Evolutionary conservation across 75 land plant species (phyloP), one percentile per base, ranked within the genome.

Genomic region (Sequoiadendron giganteum): DNA sequence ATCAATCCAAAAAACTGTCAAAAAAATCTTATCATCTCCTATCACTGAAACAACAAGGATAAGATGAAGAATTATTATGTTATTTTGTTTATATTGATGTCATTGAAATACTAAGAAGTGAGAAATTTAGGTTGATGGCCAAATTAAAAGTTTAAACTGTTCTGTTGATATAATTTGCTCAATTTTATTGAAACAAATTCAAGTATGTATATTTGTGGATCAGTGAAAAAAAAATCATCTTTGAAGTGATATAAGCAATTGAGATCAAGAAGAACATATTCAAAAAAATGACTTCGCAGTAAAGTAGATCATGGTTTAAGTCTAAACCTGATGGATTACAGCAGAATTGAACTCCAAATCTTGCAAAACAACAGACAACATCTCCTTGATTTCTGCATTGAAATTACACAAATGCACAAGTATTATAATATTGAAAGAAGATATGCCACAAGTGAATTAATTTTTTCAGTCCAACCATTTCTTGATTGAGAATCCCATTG

Each of bases 261-360:
- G 5, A 47, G 2, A n/a, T 82, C 34, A 25, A 28, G 52, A n/a
- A n/a, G 47, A 34, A 82, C n/a, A 82, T 85, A 55, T 40, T 25
- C 3, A 88, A 75, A 88, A 39, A 43, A 47, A 70, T 87, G 48
- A 58, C 4, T 42, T 85, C 18, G 34, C 7, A 21, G 76, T 19
- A 38, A 52, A 54, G 34, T 15, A 28, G 30, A 85, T 45, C 30
- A 47, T 82, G 32, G 9, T 47, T 82, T 28, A 82, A 82, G 49
- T 1, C 19, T 47, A 42, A 83, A 97, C 99, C 97, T 97, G 99
- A 75, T 97, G 97, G 4, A 97, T 92, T 38, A 98, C 99, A 72
- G 98, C 99, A 65, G 95, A 89, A 86, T 90, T 91, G 91, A 98
- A 97, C n/a, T 90, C 86, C 87, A 98, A 90, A 81, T 97, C 98